Evolutionary conservation across 2,329 filamentous ascomycete genomes (phyloP), one percentile per base, ranked within the genome.

Genomic region (Xylariaceae sp.): DNA sequence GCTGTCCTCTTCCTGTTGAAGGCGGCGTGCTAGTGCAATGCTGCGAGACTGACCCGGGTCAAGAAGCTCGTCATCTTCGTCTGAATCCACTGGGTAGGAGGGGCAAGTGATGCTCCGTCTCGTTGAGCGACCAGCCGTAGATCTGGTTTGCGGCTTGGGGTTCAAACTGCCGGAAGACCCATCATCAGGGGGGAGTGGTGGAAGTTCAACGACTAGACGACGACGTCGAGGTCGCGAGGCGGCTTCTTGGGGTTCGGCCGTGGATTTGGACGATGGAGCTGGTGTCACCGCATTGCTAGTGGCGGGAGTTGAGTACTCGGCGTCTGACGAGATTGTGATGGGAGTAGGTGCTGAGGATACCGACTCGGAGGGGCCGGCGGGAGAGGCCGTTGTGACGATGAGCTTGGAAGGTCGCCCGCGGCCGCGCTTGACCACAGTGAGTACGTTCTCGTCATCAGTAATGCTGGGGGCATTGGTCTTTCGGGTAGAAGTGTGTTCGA

Each of bases 241-340:
- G 12, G 19, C 42, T 6, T 10, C 36, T 17, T 11, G 43, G 34
- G 10, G 16, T 19, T 2, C 46, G 28, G 13, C 12, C n/a, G 33
- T 33, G 33, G 28, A 16, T 5, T 16, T 18, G 2, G 56, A 44
- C 10, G 65, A 62, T 0, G 67, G 67, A 6, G 66, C 67, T 2
- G 74, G 74, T 1, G 73, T 75, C 7, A 70, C 66, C 12, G 68
- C 66, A 57, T 67, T 66, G 58, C 74, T 77, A 18, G 75, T 77
- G 28, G 72, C 66, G 3, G 74, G 73, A 7, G 75, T 77, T 13
- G 69, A 69, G 52, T 70, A 69, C 22, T 72, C 74, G 53, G 69
- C 71, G 17, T 70, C 71, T 4, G 63, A 67, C 14, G 55, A 42
- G 10, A 52, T 59, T 28, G 58, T 57, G 16, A 53, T 48, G 0